Percentiles rank a stretch among this genome's conserved stretches.
Conservation (phyloP, 192 early-diverging fungal species). For the Coemansia sp. region DNA sequence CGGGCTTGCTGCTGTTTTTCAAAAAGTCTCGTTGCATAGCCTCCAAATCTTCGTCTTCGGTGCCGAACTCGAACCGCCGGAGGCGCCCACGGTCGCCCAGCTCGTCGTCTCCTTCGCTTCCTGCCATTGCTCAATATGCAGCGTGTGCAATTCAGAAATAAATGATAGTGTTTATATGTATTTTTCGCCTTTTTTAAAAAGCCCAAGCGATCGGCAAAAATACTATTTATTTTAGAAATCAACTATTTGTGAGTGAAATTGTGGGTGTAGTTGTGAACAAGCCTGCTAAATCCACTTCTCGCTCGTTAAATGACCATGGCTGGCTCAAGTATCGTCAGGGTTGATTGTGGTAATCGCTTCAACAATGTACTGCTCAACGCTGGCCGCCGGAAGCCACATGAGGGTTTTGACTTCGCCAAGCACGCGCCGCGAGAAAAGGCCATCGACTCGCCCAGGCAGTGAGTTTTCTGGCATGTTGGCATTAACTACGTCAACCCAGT, state of each 20-base stretch:
- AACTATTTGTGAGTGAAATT: no score
- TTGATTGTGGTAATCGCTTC: conserved; percentile 35
- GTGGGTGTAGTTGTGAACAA: no score
- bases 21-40: conserved; percentile 43
- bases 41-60: conserved; percentile 36
- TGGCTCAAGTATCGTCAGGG: conserved; percentile 24
- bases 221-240: no score
- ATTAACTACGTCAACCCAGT: conserved; percentile 27
- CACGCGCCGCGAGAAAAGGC: conserved; percentile 23
- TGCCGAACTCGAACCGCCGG: conserved; percentile 15
- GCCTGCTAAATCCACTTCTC: no score
- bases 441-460: conserved; percentile 1
- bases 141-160: no score
- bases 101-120: background rate
- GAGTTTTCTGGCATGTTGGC: conserved; percentile 10
- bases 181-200: no score
- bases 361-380: conserved; percentile 49
- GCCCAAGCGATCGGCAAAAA: no score
- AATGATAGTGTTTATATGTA: no score
- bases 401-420: conserved; percentile 44
- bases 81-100: background rate
- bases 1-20: conserved; percentile 23
- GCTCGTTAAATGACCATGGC: no score
- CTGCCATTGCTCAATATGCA: background rate
- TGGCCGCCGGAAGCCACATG: conserved; percentile 42